Evolutionary conservation across 140 eudicot species (phyloP).

Genomic region (Cichorium intybus): DNA sequence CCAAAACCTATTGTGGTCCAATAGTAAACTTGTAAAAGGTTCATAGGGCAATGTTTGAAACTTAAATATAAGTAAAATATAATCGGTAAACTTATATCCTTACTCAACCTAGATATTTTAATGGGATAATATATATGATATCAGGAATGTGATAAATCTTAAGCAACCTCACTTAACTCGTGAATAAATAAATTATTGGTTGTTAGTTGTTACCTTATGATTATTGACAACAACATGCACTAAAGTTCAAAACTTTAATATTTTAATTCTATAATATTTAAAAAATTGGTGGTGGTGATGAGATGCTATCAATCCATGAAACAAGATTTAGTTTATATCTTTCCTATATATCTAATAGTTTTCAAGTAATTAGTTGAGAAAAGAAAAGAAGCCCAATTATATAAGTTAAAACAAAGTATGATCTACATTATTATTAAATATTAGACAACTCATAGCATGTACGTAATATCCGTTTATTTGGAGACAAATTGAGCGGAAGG

Average conservation of each 20-base stretch:
- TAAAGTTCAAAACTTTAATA: conserved; percentile 10
- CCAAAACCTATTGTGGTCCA: background rate
- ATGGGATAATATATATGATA: background rate
- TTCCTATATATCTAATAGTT: background rate
- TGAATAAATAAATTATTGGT: conserved; percentile 19
- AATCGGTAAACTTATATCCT: too few species aligned
- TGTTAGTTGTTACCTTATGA: conserved; percentile 27
- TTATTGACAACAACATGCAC: conserved; percentile 32
- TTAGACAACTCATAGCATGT: background rate
- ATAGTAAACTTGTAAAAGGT: background rate
- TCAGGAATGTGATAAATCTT: background rate
- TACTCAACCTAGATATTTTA: too few species aligned
- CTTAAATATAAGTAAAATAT: background rate
- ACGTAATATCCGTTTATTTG: background rate
- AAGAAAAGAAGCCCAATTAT: background rate
- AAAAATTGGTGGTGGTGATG: too few species aligned
- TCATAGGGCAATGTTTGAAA: background rate
- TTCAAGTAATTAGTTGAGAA: conserved; percentile 9
- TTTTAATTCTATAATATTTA: background rate
- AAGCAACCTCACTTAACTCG: conserved; percentile 24
- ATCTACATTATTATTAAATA: background rate
- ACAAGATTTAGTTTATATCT: conserved; percentile 12
- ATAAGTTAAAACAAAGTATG: conserved; percentile 7
- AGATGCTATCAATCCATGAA: conserved; percentile 29
- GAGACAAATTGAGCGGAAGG: background rate